Evolutionary conservation across 306 rosid species (phyloP).

Genomic region (Prunus persica): DNA sequence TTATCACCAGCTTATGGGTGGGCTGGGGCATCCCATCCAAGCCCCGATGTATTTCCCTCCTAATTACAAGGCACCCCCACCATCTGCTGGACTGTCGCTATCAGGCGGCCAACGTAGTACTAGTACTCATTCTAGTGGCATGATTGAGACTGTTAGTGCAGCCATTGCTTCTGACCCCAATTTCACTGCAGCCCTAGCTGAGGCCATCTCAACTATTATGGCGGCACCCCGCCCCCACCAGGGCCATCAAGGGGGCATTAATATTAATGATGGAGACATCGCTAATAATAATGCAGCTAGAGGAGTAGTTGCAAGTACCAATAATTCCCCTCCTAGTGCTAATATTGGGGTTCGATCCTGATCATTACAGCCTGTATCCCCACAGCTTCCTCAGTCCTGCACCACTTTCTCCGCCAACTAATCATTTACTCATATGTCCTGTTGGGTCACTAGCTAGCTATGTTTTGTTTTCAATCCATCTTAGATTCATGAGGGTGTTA

Average conservation of each 20-base stretch:
- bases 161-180: conserved; percentile 57
- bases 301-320: no score
- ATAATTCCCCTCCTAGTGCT: background rate
- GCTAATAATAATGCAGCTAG: no score
- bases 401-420: background rate
- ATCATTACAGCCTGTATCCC: background rate
- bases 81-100: conserved; percentile 1
- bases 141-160: conserved; percentile 37
- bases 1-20: conserved; percentile 23
- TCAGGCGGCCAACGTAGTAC: no score
- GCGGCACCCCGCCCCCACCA: no score
- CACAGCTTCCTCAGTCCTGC: background rate
- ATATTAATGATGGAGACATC: background rate
- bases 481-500: no score
- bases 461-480: no score
- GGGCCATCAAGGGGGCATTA: no score
- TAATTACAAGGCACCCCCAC: conserved; percentile 4
- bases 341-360: no score
- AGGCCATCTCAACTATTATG: conserved; percentile 50
- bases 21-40: conserved; percentile 13
- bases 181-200: conserved; percentile 49
- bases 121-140: no score
- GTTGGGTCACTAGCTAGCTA: no score
- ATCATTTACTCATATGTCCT: no score
- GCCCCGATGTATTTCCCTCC: conserved; percentile 13